These are phyloP conservation scores for Podaxis sp. DNA, from an alignment of 768 basidiomycete species.

Conservation along the genomic window DNA sequence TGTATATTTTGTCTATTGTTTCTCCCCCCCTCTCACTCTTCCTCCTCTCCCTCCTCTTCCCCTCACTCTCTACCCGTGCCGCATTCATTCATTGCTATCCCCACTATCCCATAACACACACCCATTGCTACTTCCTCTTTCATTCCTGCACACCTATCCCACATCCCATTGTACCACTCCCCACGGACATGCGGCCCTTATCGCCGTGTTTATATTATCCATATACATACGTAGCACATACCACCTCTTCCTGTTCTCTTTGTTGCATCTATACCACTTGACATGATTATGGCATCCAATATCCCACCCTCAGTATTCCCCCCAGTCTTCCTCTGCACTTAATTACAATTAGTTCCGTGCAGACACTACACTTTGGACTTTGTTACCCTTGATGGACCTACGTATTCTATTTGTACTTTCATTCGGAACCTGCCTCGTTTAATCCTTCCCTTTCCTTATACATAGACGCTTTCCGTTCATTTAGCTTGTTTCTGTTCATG, in stretches of 20 bases:
- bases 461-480: background rate
- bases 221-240: background rate
- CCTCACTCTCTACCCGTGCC: background rate
- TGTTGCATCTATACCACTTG: background rate
- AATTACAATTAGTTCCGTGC: background rate
- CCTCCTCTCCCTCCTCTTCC: background rate
- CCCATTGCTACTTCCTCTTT: background rate
- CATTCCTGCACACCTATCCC: background rate
- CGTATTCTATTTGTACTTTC: background rate
- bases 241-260: background rate
- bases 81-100: background rate
- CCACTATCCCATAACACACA: background rate
- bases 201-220: background rate
- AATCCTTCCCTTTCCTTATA: background rate
- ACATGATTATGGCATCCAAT: background rate
- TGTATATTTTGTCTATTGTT: background rate
- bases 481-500: background rate
- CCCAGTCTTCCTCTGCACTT: background rate
- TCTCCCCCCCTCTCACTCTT: background rate
- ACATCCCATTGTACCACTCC: background rate
- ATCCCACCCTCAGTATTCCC: background rate
- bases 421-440: background rate
- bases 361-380: background rate
- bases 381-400: background rate
- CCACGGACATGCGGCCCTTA: background rate